Evolutionary conservation across 2,329 filamentous ascomycete genomes (phyloP).

Genomic region (Cladosporium sp.): DNA sequence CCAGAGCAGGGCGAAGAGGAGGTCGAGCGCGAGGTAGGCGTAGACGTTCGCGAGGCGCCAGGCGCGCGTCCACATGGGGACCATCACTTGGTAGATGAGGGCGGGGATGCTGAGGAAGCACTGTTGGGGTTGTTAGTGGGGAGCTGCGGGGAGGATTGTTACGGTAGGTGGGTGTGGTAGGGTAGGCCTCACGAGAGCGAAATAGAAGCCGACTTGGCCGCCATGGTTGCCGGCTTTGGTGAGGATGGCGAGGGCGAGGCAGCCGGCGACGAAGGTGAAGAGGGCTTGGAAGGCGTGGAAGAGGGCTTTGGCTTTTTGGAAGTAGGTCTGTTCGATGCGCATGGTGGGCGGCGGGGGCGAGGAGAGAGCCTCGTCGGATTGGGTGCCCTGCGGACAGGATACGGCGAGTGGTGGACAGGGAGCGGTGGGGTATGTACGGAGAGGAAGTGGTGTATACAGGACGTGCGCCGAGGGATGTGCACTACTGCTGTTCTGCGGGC

Average conservation of each 20-base stretch:
- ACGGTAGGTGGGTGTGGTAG: no score
- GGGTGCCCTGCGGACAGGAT: background rate
- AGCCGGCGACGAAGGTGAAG: conserved; percentile 53
- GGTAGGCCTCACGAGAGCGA: conserved; percentile 46
- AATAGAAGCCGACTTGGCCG: conserved; percentile 51
- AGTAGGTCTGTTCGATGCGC: conserved; percentile 40
- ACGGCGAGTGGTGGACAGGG: background rate
- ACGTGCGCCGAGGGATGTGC: background rate
- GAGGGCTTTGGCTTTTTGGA: conserved; percentile 51
- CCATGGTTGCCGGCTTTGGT: conserved; percentile 49
- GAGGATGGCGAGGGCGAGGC: conserved; percentile 52
- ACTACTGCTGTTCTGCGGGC: background rate
- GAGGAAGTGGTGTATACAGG: background rate
- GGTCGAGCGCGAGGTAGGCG: conserved; percentile 52
- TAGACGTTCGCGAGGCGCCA: conserved; percentile 54
- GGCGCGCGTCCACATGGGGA: conserved; percentile 55
- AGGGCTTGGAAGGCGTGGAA: conserved; percentile 50
- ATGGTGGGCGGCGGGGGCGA: conserved; percentile 23
- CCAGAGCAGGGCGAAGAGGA: conserved; percentile 51
- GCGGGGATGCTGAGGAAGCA: conserved; percentile 55
- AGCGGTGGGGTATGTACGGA: background rate
- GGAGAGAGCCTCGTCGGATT: no score
- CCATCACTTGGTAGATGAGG: conserved; percentile 54
- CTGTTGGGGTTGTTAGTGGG: conserved; percentile 31
- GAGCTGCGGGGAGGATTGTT: background rate